Evolutionary conservation across 2,329 filamentous ascomycete genomes (phyloP), one percentile per base, ranked within the genome.

Genomic region (Neonectria neomacrospora): DNA sequence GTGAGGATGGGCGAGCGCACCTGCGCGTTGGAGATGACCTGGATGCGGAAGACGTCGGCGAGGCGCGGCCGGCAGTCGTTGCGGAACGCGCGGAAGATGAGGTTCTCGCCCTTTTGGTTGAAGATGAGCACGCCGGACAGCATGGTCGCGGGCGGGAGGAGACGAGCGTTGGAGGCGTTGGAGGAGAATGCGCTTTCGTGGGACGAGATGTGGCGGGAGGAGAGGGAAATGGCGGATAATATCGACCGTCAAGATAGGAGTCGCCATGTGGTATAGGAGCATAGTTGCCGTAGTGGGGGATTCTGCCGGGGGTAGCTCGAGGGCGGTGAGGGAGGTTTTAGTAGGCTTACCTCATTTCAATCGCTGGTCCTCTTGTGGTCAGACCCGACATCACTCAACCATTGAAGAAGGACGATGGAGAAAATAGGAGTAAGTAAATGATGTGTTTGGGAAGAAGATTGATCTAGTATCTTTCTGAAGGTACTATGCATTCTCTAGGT

Each of bases 91-190:
- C 96, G 93, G 84, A 99, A 97, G 80, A 99, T 99, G 77, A 99
- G 92, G 81, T 99, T 97, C 84, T 99, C 96, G 82, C 96, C 96
- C 83, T 99, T 99, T 80, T 99, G 96, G 73, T 99, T 99, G 87
- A 99, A 99, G 72, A 99, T 90, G 71, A 99, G 89, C 76, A 99
- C 95, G 64, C 96, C 96, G 73, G 95, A 98, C 72, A 99, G 86
- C 96, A 99, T 99, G 68, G 75, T 90, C 82, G 69, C 72, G 71
- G 47, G n/a, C 28, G 26, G 44, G 37, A 53, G 44, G 26, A 30
- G 22, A 16, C 34, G 39, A 39, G 34, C 11, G 22, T 42, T 28
- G 52, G 22, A n/a, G 45, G 26, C n/a, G 26, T 20, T 20, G 20
- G 23, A 32, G 39, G 26, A 23, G 41, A 37, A 5, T 14, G 32